Conservation (phyloP, 495 filamentous ascomycete genomes). For the Trichoderma erinaceum region DNA sequence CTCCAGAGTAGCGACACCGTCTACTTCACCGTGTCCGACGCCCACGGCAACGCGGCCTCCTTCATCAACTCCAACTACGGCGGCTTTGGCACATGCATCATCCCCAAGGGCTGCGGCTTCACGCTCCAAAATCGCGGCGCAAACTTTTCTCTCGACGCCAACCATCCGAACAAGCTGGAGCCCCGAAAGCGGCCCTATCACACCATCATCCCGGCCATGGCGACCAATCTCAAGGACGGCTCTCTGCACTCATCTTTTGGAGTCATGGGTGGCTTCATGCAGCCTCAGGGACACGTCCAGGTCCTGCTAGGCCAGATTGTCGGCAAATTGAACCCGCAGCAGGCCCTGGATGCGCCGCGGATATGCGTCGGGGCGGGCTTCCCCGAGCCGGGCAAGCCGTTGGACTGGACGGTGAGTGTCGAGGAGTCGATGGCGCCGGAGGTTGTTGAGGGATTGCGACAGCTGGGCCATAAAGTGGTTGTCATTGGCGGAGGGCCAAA, state of each 20-base stretch:
- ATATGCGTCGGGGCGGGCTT: constrained; percentile 73
- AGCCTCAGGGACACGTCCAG: constrained; percentile 96
- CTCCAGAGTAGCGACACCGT: constrained; percentile 79
- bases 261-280: constrained; percentile 99
- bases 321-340: constrained; percentile 79
- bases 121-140: constrained; percentile 91
- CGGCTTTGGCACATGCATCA: constrained; percentile 83
- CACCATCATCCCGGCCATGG: constrained; percentile 91
- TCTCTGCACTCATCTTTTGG: constrained; percentile 80
- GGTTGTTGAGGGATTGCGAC: constrained; percentile 57
- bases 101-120: constrained; percentile 80
- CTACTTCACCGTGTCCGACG: constrained; percentile 82
- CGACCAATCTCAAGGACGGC: constrained; percentile 67
- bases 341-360: constrained; percentile 82
- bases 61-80: constrained; percentile 96
- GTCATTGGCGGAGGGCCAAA: constrained; percentile 57
- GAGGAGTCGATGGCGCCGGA: constrained; percentile 77
- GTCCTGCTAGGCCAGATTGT: constrained; percentile 85
- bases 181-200: constrained; percentile 92
- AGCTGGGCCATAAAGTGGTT: constrained; percentile 67
- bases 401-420: constrained; percentile 53
- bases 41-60: constrained; percentile 77
- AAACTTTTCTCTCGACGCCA: constrained; percentile 61
- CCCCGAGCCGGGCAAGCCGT: constrained; percentile 40
- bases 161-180: constrained; percentile 72